These are phyloP conservation scores for Beauveria australis DNA, from an alignment of 2,329 filamentous ascomycete species.

Conservation along the genomic window DNA sequence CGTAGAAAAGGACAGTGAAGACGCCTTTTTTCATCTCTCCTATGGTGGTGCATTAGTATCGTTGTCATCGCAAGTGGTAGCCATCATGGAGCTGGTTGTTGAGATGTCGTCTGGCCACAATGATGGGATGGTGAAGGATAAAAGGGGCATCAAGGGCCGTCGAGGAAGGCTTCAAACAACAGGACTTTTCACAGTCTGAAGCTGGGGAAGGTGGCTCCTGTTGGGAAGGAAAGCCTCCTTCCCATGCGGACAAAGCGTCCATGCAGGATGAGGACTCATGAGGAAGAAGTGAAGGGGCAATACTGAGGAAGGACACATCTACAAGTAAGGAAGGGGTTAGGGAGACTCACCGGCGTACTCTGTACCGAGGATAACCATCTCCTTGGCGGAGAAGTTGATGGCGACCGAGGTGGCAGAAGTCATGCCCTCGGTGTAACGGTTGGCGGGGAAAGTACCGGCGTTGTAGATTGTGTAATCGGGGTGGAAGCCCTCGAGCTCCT, in stretches of 20 bases:
- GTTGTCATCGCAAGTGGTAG: too few relatives aligned
- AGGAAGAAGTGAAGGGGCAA: too few relatives aligned
- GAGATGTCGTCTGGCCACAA: too few relatives aligned
- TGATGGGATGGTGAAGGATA: too few relatives aligned
- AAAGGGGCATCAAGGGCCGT: too few relatives aligned
- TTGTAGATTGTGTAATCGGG: slow-evolving; percentile 99
- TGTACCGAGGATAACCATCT: slow-evolving; percentile 99
- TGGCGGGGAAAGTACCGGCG: slow-evolving; percentile 94
- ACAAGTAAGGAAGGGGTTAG: not conserved
- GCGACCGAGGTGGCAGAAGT: slow-evolving; percentile 95
- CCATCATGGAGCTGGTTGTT: too few relatives aligned
- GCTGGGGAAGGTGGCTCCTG: too few relatives aligned
- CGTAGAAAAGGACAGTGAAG: slow-evolving; percentile 99
- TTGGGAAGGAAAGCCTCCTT: too few relatives aligned
- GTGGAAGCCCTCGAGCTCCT: slow-evolving; percentile 95
- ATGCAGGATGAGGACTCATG: too few relatives aligned
- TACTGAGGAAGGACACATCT: not conserved
- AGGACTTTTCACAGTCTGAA: too few relatives aligned
- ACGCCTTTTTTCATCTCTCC: slow-evolving; percentile 82
- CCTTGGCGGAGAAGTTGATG: slow-evolving; percentile 98
- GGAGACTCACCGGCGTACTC: slow-evolving; percentile 65
- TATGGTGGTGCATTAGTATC: not conserved
- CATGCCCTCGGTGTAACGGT: slow-evolving; percentile 97
- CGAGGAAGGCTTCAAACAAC: too few relatives aligned
- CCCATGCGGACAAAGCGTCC: too few relatives aligned